Evolutionary conservation across 768 basidiomycete species (phyloP).

Genomic region (button mushroom (Agaricus bisporus)): DNA sequence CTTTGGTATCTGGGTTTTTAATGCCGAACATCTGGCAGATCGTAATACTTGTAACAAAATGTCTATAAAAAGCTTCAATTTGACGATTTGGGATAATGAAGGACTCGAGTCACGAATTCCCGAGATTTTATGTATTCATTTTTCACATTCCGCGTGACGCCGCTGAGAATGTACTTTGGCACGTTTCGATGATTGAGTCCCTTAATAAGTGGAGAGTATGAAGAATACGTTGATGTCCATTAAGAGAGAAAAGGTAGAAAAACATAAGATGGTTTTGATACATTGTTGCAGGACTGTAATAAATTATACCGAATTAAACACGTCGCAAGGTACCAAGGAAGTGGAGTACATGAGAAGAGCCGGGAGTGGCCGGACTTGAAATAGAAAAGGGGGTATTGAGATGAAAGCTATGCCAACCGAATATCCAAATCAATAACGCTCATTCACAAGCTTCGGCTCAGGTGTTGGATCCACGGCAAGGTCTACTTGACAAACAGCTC

Average conservation of each 20-base stretch:
- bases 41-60: too few relatives aligned
- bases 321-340: not conserved
- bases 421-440: too few relatives aligned
- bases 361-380: not conserved
- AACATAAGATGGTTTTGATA: not conserved
- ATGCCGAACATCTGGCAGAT: too few relatives aligned
- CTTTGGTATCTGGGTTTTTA: too few relatives aligned
- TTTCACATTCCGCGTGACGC: too few relatives aligned
- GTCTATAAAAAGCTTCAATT: too few relatives aligned
- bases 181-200: not conserved
- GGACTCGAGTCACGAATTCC: too few relatives aligned
- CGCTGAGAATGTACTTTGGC: too few relatives aligned
- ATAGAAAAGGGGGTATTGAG: not conserved
- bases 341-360: not conserved
- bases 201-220: not conserved
- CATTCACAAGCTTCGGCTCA: not conserved
- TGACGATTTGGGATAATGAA: too few relatives aligned
- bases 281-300: not conserved
- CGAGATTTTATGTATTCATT: too few relatives aligned
- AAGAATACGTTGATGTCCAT: not conserved
- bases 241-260: not conserved
- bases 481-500: slow-evolving; percentile 46
- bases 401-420: not conserved
- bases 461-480: slow-evolving; percentile 30
- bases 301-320: not conserved